These are phyloP conservation scores for Sarcomyxa edulis DNA, from an alignment of 768 basidiomycete genomes.

Conservation along the genomic window DNA sequence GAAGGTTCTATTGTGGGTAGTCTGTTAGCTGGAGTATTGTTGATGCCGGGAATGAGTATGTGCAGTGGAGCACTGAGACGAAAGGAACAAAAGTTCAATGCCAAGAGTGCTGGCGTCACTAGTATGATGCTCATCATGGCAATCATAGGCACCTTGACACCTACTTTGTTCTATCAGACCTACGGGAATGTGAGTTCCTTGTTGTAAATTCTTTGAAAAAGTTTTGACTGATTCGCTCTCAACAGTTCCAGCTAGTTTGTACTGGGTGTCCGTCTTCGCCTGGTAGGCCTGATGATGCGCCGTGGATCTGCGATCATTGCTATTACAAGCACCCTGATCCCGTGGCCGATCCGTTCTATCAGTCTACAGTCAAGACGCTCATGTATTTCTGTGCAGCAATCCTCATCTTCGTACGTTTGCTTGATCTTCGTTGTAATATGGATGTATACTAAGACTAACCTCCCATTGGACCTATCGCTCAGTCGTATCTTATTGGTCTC, in stretches of 20 bases:
- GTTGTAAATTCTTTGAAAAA: too few relatives aligned
- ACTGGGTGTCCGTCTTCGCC: constrained; percentile 64
- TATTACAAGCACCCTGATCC: constrained; percentile 95
- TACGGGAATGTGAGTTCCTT: constrained; percentile 81
- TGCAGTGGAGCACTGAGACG: constrained; percentile 79
- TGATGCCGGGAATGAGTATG: constrained; percentile 98
- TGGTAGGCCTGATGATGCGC: constrained; percentile 29
- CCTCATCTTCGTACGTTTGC: constrained; percentile 77
- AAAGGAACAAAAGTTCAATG: constrained; percentile 98
- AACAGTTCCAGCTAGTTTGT: constrained; percentile 84
- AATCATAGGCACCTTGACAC: constrained; percentile 91
- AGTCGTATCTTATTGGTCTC: constrained; percentile 96
- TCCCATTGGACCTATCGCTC: constrained; percentile 6
- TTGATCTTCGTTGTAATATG: neutral
- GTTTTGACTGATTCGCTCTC: neutral
- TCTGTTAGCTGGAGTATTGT: constrained; percentile 88
- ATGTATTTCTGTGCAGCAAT: constrained; percentile 96
- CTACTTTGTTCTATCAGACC: constrained; percentile 96
- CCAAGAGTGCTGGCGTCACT: constrained; percentile 97
- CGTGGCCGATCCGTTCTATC: constrained; percentile 92
- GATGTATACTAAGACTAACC: neutral
- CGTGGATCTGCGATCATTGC: constrained; percentile 89
- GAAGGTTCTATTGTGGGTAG: constrained; percentile 97
- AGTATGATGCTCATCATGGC: constrained; percentile 99
- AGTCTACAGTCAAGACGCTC: constrained; percentile 87